Conservation (phyloP, 345 rosid genomes). For the Eucalyptus rudis region DNA sequence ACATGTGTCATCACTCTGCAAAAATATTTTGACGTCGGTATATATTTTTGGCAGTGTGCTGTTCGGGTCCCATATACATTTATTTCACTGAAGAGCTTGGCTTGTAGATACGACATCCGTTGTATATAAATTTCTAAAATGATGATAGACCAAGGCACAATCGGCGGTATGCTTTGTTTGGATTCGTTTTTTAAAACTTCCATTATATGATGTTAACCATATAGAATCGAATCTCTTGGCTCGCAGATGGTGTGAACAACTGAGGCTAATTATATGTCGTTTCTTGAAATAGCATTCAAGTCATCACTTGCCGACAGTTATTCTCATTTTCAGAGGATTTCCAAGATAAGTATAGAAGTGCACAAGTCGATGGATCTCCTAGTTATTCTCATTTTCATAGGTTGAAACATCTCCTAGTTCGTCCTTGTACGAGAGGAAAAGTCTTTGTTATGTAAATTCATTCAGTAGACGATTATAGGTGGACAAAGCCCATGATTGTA, state of each 20-base stretch:
- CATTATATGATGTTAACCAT: not conserved
- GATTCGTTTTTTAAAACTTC: not conserved
- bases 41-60: not conserved
- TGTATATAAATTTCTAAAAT: not conserved
- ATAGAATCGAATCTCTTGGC: not conserved
- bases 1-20: not conserved
- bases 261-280: not conserved
- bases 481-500: not conserved
- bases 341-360: not conserved
- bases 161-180: not conserved
- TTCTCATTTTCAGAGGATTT: not conserved
- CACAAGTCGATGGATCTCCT: not conserved
- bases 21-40: not conserved
- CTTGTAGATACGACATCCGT: not conserved
- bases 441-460: not conserved
- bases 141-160: not conserved
- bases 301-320: not conserved
- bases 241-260: not conserved
- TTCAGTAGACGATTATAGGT: not conserved
- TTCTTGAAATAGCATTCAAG: not conserved
- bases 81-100: not conserved
- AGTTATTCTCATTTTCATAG: too few species aligned
- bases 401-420: not conserved
- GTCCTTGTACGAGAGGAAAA: not conserved
- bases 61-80: not conserved